Evolutionary conservation across 2,329 filamentous ascomycete genomes (phyloP).

Genomic region (Alternaria longipes): DNA sequence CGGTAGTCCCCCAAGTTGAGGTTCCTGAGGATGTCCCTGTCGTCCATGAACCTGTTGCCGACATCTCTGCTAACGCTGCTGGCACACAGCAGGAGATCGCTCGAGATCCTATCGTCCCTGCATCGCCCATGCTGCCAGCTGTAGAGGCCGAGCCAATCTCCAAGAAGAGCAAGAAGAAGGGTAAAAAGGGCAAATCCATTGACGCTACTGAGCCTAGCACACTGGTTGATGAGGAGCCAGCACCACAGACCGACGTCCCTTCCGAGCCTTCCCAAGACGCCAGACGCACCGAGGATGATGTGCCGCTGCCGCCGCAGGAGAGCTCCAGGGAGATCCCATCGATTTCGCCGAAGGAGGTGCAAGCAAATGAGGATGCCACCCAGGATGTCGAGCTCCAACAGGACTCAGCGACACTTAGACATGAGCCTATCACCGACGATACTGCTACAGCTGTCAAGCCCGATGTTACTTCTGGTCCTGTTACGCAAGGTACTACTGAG

Average conservation of each 20-base stretch:
- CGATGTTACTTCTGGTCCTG: neutral
- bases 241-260: constrained; percentile 10
- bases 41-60: neutral
- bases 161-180: constrained; percentile 38
- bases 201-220: constrained; percentile 19
- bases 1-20: neutral
- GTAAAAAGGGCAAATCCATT: constrained; percentile 30
- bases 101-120: constrained; percentile 11
- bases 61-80: neutral
- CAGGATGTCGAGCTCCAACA: constrained; percentile 12
- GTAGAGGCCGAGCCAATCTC: constrained; percentile 17
- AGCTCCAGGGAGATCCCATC: neutral
- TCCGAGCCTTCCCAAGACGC: constrained; percentile 8
- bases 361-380: constrained; percentile 26
- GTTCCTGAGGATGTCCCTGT: neutral
- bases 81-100: constrained; percentile 10
- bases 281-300: constrained; percentile 6
- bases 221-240: constrained; percentile 14
- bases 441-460: neutral
- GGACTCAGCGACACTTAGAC: neutral
- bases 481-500: neutral
- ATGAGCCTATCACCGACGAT: neutral
- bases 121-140: constrained; percentile 6
- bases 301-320: constrained; percentile 1
- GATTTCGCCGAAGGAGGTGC: constrained; percentile 31